phyloP scores from a whole-genome alignment of 2,329 filamentous ascomycete species.

The Colletotrichum musicola region DNA sequence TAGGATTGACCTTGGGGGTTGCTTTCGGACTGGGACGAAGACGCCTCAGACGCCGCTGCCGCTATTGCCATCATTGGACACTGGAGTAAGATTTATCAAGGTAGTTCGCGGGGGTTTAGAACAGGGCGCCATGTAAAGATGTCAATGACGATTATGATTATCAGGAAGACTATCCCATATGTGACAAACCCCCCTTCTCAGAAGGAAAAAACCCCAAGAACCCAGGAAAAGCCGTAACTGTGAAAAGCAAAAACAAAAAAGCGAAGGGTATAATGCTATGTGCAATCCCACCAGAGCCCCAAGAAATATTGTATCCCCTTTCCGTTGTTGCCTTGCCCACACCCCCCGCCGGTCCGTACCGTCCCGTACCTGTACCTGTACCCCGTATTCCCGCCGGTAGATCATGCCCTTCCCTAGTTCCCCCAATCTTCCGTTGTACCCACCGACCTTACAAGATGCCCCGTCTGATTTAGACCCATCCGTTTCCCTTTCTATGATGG shows the following conservation, averaged over 20 bases:
- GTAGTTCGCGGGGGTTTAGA: no score
- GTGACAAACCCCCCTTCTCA: constrained; percentile 7
- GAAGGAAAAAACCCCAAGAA: constrained; percentile 21
- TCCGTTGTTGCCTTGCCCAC: constrained; percentile 7
- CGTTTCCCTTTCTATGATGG: constrained; percentile 10
- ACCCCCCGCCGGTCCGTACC: background rate
- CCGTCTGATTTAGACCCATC: background rate
- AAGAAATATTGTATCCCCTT: constrained; percentile 22
- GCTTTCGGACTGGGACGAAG: no score
- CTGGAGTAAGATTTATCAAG: no score
- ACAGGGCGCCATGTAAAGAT: constrained; percentile 13
- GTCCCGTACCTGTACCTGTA: constrained; percentile 8
- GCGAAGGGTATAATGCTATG: constrained; percentile 41
- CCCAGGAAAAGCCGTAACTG: constrained; percentile 20
- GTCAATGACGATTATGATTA: constrained; percentile 37
- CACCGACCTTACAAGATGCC: background rate
- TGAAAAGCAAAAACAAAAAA: constrained; percentile 36
- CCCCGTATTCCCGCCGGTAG: no score
- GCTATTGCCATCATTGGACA: no score
- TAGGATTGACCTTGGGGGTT: background rate
- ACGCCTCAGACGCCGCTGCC: no score
- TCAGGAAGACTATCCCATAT: constrained; percentile 40
- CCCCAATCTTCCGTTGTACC: no score
- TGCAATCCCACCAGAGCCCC: constrained; percentile 33
- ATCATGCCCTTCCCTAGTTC: no score